Percentiles rank a stretch among this genome's conserved stretches.
Evolutionary conservation across 202 grass and related monocot species (phyloP).

Genomic region (Dendrocalamus latiflorus): DNA sequence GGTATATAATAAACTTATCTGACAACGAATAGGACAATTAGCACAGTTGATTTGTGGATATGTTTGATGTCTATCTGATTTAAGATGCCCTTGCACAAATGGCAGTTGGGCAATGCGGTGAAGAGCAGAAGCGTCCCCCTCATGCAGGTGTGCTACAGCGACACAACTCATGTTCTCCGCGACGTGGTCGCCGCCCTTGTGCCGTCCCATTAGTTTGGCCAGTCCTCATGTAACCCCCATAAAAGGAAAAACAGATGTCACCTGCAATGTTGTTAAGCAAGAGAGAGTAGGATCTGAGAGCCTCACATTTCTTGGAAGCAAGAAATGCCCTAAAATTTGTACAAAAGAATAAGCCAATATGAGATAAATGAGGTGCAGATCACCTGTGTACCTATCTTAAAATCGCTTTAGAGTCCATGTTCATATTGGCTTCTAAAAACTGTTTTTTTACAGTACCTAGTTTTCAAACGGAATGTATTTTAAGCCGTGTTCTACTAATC

Average conservation of each 20-base stretch:
- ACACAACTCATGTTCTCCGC: constrained; percentile 44
- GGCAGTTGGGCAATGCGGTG: constrained; percentile 56
- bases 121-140: constrained; percentile 57
- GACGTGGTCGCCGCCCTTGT: constrained; percentile 53
- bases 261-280: not conserved
- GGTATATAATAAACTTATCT: not conserved
- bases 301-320: not conserved
- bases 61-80: not conserved
- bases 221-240: not conserved
- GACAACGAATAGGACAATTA: not conserved
- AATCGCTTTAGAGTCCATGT: not conserved
- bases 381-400: constrained; percentile 19
- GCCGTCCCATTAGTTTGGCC: constrained; percentile 16
- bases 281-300: not conserved
- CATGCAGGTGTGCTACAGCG: constrained; percentile 49
- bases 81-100: not conserved
- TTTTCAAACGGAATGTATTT: too few species aligned
- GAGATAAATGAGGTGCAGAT: not conserved
- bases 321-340: constrained; percentile 15
- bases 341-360: not conserved
- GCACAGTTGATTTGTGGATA: not conserved
- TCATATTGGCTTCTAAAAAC: too few species aligned
- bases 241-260: not conserved
- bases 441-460: too few species aligned
- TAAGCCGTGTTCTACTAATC: too few species aligned